Conservation (phyloP, 1,284 basidiomycete genomes). For the Rhodotorula glutinis region DNA sequence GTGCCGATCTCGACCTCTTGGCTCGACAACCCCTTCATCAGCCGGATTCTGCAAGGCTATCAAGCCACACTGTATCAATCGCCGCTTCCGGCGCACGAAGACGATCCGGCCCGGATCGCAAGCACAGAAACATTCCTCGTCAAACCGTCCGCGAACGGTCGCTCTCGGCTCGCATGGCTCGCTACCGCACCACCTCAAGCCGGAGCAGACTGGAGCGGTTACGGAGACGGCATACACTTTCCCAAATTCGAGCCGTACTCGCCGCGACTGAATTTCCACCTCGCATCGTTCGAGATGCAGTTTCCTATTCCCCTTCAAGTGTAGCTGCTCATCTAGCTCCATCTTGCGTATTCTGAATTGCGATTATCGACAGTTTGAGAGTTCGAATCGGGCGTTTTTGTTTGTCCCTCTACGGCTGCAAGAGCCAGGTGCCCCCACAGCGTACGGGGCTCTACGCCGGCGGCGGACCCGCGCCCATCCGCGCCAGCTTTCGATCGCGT, state of each 20-base stretch:
- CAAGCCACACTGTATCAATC: constrained; percentile 11
- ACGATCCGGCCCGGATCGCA: background rate
- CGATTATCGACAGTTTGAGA: too few relatives aligned
- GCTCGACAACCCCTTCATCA: constrained; percentile 11
- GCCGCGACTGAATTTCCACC: constrained; percentile 7
- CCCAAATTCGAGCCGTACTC: constrained; percentile 12
- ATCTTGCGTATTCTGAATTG: background rate
- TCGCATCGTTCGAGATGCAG: constrained; percentile 15
- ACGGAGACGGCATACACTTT: constrained; percentile 24
- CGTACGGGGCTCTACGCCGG: too few relatives aligned
- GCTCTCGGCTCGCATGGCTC: constrained; percentile 4
- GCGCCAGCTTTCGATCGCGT: constrained; percentile 49
- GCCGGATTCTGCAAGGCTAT: constrained; percentile 8
- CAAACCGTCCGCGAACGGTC: constrained; percentile 5
- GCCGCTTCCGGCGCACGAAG: background rate
- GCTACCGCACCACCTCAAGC: background rate
- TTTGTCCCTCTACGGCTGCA: too few relatives aligned
- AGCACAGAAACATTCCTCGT: constrained; percentile 11
- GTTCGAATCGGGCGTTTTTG: too few relatives aligned
- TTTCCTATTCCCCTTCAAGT: constrained; percentile 6
- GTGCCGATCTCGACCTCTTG: constrained; percentile 20
- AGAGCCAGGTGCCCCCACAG: too few relatives aligned
- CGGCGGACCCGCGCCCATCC: constrained; percentile 45
- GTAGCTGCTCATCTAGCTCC: background rate
- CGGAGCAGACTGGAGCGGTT: constrained; percentile 4